Conservation (phyloP, 805 yeast genomes). For the Candida xiaguanensis region DNA sequence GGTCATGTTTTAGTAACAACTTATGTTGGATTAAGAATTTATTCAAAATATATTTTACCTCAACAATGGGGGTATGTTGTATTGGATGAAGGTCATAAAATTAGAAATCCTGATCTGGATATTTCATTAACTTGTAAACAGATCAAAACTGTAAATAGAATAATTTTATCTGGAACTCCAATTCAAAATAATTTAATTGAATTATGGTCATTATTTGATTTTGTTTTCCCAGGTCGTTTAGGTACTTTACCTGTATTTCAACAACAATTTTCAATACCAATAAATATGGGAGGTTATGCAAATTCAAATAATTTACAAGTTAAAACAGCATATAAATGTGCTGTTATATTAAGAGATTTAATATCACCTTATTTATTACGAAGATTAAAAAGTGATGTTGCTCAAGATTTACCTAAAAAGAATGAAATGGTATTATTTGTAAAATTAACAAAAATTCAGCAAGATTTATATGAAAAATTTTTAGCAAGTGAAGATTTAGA, state of each 20-base stretch:
- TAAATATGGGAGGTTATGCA: conserved; percentile 96
- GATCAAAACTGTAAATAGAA: conserved; percentile 75
- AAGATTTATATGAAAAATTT: conserved; percentile 68
- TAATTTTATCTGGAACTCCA: conserved; percentile 93
- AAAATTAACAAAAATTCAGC: conserved; percentile 73
- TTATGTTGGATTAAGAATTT: conserved; percentile 78
- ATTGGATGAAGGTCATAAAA: conserved; percentile 95
- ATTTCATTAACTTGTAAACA: conserved; percentile 84
- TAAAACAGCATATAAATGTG: conserved; percentile 94
- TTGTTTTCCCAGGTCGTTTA: conserved; percentile 88
- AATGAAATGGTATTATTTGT: conserved; percentile 93
- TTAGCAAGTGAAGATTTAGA: conserved; percentile 70
- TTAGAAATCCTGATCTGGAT: conserved; percentile 89
- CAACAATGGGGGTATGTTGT: conserved; percentile 86
- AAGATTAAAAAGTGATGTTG: conserved; percentile 89
- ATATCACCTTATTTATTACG: conserved; percentile 87
- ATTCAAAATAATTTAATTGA: conserved; percentile 91
- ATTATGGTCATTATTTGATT: conserved; percentile 93
- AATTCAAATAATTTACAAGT: conserved; percentile 95
- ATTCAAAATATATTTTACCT: conserved; percentile 59
- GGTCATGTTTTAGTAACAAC: conserved; percentile 92
- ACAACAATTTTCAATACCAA: conserved; percentile 87
- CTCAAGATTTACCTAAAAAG: conserved; percentile 89
- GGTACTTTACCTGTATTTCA: conserved; percentile 96
- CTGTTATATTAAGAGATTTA: conserved; percentile 81